Conservation (phyloP, 306 rosid species). For the Gastrolobium villosum region DNA sequence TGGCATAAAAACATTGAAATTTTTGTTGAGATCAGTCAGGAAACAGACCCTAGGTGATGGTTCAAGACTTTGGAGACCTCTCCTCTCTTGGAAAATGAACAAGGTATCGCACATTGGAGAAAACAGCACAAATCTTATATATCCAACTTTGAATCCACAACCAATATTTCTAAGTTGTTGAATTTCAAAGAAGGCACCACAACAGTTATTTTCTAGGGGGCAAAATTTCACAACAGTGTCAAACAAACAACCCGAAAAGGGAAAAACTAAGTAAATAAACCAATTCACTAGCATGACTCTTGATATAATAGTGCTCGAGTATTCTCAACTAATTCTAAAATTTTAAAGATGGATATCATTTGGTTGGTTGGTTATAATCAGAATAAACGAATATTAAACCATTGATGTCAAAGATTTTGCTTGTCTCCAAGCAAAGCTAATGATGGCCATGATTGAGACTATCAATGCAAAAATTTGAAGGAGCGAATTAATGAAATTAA, state of each 20-base stretch:
- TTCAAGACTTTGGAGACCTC: slow-evolving; percentile 25
- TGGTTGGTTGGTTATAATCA: background rate
- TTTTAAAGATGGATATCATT: background rate
- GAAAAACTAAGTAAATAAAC: background rate
- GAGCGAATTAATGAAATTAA: slow-evolving; percentile 27
- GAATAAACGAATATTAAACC: slow-evolving; percentile 1
- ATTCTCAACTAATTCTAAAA: slow-evolving; percentile 13
- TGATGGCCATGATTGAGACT: slow-evolving; percentile 8
- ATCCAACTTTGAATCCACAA: background rate
- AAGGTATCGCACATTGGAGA: slow-evolving; percentile 4
- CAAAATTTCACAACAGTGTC: background rate
- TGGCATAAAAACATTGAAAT: background rate
- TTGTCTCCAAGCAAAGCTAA: slow-evolving; percentile 33
- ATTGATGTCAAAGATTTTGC: slow-evolving; percentile 6
- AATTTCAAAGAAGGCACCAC: background rate
- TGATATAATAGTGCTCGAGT: background rate
- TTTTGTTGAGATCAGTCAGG: background rate
- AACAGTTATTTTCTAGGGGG: slow-evolving; percentile 5
- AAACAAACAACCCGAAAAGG: slow-evolving; percentile 15
- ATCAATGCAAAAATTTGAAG: slow-evolving; percentile 20
- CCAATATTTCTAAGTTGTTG: background rate
- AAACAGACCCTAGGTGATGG: slow-evolving; percentile 7
- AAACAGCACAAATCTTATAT: background rate
- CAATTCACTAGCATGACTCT: slow-evolving; percentile 12
- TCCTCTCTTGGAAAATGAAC: slow-evolving; percentile 9